These are phyloP conservation scores for Fomitopsis schrenkii DNA, from an alignment of 1,284 basidiomycete genomes.

Conservation along the genomic window DNA sequence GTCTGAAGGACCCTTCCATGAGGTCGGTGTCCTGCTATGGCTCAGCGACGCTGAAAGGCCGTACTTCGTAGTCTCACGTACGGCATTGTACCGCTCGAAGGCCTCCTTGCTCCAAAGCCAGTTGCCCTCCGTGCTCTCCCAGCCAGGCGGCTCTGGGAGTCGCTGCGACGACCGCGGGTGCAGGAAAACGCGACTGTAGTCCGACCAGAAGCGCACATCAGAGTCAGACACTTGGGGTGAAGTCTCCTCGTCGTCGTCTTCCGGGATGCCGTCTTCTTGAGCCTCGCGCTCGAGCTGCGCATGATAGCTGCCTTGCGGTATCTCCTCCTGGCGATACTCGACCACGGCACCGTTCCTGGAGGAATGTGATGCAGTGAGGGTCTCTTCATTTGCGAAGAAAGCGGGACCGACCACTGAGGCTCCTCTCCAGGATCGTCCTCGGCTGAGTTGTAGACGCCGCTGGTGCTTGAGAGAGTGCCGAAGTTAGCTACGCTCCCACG, in stretches of 20 bases:
- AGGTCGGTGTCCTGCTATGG: slow-evolving; percentile 27
- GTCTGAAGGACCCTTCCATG: slow-evolving; percentile 63
- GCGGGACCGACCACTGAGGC: neutral
- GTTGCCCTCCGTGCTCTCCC: slow-evolving; percentile 47
- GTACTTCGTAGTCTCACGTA: slow-evolving; percentile 23
- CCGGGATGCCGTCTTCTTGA: slow-evolving; percentile 17
- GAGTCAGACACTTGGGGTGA: slow-evolving; percentile 7
- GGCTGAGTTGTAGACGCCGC: slow-evolving; percentile 31
- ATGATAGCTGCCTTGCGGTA: slow-evolving; percentile 56
- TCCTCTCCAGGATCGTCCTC: slow-evolving; percentile 20
- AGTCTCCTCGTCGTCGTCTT: slow-evolving; percentile 9
- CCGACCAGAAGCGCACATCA: slow-evolving; percentile 72
- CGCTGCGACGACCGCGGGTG: slow-evolving; percentile 60
- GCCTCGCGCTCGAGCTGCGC: slow-evolving; percentile 25
- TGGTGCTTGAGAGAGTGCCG: slow-evolving; percentile 45
- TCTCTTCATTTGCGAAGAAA: neutral
- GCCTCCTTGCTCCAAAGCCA: slow-evolving; percentile 52
- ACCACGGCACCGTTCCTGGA: slow-evolving; percentile 48
- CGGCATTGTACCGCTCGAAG: slow-evolving; percentile 54
- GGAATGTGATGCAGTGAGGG: neutral
- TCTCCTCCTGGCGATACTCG: slow-evolving; percentile 48
- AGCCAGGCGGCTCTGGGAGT: slow-evolving; percentile 52
- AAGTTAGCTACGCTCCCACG: slow-evolving; percentile 48
- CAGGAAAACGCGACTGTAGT: slow-evolving; percentile 69
- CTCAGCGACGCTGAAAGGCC: neutral